Conservation (phyloP, 345 rosid genomes). For the Sapria himalayana region DNA sequence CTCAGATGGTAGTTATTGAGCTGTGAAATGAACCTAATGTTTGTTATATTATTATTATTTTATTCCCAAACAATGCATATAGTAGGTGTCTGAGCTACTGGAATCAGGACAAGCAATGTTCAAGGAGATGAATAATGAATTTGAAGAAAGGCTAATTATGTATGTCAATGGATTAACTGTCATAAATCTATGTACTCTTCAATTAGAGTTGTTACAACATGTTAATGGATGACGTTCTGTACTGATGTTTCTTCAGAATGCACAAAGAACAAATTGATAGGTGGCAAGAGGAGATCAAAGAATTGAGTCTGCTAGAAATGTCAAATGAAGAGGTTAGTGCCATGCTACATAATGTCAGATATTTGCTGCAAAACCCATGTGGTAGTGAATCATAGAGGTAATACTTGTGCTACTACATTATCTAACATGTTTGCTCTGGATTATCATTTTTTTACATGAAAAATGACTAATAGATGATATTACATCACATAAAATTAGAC, state of each 20-base stretch:
- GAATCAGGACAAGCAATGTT: constrained; percentile 64
- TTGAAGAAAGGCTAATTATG: constrained; percentile 55
- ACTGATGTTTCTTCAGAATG: constrained; percentile 20
- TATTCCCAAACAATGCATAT: background rate
- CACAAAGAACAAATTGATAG: constrained; percentile 64
- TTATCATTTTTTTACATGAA: no score
- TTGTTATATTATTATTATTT: background rate
- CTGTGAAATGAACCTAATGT: background rate
- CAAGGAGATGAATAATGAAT: constrained; percentile 53
- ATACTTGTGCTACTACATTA: no score
- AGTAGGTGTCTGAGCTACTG: constrained; percentile 57
- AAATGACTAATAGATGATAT: no score
- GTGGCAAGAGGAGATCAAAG: constrained; percentile 81
- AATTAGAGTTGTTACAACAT: no score
- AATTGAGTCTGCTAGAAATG: constrained; percentile 45
- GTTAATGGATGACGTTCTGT: no score
- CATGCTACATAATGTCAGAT: constrained; percentile 41
- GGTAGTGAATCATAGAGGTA: constrained; percentile 29
- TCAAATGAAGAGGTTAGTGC: constrained; percentile 54
- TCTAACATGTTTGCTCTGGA: no score
- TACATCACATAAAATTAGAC: background rate
- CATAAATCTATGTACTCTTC: no score
- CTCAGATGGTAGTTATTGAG: constrained; percentile 32
- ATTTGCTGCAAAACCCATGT: constrained; percentile 44
- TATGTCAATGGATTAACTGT: no score